These are phyloP conservation scores for Marasmius tenuissimus DNA, from an alignment of 1,284 basidiomycete genomes.

Conservation along the genomic window DNA sequence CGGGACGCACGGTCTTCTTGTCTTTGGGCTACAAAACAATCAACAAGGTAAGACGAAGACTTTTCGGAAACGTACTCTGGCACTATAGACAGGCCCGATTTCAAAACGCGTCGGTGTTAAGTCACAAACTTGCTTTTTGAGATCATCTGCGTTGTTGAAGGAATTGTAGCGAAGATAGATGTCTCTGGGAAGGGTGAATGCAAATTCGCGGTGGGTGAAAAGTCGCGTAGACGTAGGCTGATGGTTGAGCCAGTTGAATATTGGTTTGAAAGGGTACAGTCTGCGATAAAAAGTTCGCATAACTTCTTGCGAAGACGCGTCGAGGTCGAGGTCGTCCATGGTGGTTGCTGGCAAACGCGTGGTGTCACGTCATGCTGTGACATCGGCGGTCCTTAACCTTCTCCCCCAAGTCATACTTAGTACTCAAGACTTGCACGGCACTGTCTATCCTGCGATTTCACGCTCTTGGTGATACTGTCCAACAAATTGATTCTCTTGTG, in stretches of 20 bases:
- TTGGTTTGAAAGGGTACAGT: slow-evolving; percentile 92
- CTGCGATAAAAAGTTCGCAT: slow-evolving; percentile 93
- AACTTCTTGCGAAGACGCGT: slow-evolving; percentile 37
- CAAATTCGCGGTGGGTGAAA: slow-evolving; percentile 93
- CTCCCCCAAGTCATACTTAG: not conserved
- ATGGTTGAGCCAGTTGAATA: slow-evolving; percentile 96
- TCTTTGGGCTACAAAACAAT: slow-evolving; percentile 72
- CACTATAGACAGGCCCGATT: slow-evolving; percentile 93
- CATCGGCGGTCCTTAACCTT: not conserved
- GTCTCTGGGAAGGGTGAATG: slow-evolving; percentile 92
- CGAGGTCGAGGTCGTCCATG: slow-evolving; percentile 14
- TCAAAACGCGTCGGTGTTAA: slow-evolving; percentile 93
- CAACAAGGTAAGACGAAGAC: slow-evolving; percentile 5
- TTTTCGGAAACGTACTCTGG: slow-evolving; percentile 57
- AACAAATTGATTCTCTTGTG: too few relatives aligned
- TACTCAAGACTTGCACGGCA: not conserved
- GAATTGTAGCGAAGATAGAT: slow-evolving; percentile 96
- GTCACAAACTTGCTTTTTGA: slow-evolving; percentile 87
- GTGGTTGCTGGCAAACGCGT: slow-evolving; percentile 7
- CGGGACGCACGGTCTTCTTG: slow-evolving; percentile 81
- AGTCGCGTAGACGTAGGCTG: slow-evolving; percentile 73
- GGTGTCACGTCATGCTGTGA: not conserved
- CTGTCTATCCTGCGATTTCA: not conserved
- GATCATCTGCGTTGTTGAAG: slow-evolving; percentile 82
- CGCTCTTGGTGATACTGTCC: too few relatives aligned